Percentiles rank a stretch among this genome's conserved stretches.
Conservation (phyloP, 164 flowering plant genomes). For the Stephania japonica region DNA sequence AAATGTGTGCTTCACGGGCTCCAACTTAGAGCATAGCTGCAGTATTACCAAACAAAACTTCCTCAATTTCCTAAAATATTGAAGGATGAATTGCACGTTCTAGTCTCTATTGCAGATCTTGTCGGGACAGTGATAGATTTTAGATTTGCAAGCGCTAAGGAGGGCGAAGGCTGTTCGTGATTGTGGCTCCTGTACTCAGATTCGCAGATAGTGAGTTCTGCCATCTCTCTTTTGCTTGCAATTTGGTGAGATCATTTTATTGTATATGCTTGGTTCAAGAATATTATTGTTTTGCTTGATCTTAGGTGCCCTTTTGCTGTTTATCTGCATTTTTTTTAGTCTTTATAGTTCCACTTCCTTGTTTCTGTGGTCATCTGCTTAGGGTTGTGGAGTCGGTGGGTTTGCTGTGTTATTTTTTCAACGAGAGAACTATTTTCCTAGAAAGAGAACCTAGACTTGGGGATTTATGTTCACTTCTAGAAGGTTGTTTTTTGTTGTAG, state of each 20-base stretch:
- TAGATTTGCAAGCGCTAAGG: constrained; percentile 71
- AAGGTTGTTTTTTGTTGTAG: too few relatives aligned
- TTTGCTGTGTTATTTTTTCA: too few relatives aligned
- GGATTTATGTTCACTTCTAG: too few relatives aligned
- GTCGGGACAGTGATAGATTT: constrained; percentile 96
- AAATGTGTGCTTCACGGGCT: too few relatives aligned
- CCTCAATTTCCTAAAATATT: background rate
- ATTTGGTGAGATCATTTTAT: background rate
- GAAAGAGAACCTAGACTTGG: too few relatives aligned
- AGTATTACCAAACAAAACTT: background rate
- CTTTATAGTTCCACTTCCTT: too few relatives aligned
- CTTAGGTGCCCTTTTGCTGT: too few relatives aligned
- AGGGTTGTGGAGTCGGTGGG: too few relatives aligned
- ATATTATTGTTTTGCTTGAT: too few relatives aligned
- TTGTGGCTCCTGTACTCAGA: constrained; percentile 93
- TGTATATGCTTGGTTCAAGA: background rate
- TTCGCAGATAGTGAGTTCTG: constrained; percentile 62
- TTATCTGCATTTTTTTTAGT: too few relatives aligned
- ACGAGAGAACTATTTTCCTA: too few relatives aligned
- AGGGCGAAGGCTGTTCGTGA: constrained; percentile 73
- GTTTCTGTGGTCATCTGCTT: too few relatives aligned
- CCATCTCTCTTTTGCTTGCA: background rate
- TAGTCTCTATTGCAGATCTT: constrained; percentile 93
- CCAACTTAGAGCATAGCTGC: background rate
- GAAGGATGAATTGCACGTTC: constrained; percentile 42